A percentile compares a stretch with the other conserved stretches of the same genome.
These are phyloP conservation scores for Tylopilus sp. DNA, from an alignment of 1,284 basidiomycete genomes.

Conservation along the genomic window DNA sequence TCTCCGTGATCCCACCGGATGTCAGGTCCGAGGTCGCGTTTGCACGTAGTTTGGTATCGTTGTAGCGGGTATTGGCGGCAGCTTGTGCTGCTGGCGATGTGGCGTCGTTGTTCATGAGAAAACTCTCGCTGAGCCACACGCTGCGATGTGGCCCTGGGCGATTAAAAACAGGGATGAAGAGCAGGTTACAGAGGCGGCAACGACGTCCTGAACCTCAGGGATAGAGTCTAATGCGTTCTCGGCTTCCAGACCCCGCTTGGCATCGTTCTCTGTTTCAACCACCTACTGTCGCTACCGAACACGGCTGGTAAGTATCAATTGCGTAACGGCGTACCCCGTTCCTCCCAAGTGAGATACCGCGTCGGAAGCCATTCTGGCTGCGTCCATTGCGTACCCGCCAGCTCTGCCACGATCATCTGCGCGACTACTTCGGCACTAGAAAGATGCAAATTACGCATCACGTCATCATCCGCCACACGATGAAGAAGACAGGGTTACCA, in stretches of 20 bases:
- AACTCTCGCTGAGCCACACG: constrained; percentile 1
- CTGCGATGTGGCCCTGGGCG: constrained; percentile 13
- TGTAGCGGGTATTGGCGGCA: constrained; percentile 12
- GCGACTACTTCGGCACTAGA: constrained; percentile 63
- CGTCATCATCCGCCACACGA: not conserved
- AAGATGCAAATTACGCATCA: not conserved
- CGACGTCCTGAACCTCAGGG: not conserved
- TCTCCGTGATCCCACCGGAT: constrained; percentile 6
- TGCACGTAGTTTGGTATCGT: constrained; percentile 4
- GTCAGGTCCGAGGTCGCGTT: constrained; percentile 8
- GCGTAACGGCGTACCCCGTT: not conserved
- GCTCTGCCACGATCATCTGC: constrained; percentile 58
- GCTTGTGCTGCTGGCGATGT: constrained; percentile 8
- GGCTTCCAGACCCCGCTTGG: not conserved
- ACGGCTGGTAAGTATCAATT: not conserved
- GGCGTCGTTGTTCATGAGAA: constrained; percentile 17
- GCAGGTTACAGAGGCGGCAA: not conserved
- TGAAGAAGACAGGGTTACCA: constrained; percentile 34
- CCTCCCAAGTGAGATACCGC: constrained; percentile 51
- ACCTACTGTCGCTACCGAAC: not conserved
- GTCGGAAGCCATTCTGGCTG: constrained; percentile 61
- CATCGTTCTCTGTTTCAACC: not conserved
- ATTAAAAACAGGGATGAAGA: not conserved
- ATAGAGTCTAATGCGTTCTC: not conserved
- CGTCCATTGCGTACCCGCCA: constrained; percentile 43